phyloP scores from a whole-genome alignment of 805 yeast genomes.

The Tetrapisispora arboricola region DNA sequence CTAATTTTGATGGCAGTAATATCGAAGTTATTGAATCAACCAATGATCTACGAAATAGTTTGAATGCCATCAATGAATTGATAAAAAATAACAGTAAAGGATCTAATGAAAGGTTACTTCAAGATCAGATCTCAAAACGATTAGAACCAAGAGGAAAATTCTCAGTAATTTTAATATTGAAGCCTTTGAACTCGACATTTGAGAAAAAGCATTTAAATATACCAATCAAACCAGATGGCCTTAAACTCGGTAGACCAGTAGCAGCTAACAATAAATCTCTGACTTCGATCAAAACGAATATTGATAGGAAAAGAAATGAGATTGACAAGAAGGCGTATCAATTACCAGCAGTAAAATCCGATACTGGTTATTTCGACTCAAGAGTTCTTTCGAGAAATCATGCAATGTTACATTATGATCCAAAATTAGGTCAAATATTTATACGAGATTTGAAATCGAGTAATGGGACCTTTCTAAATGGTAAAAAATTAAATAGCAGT shows the following conservation, averaged over 20 bases:
- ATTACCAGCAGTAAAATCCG: constrained; percentile 38
- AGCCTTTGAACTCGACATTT: constrained; percentile 74
- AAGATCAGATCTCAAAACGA: constrained; percentile 1
- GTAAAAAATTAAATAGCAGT: constrained; percentile 44
- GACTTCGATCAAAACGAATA: constrained; percentile 30
- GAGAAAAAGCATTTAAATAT: constrained; percentile 67
- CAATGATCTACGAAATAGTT: no score
- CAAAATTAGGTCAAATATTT: constrained; percentile 51
- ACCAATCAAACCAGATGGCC: constrained; percentile 71
- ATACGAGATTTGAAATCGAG: constrained; percentile 82
- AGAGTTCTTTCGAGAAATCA: constrained; percentile 88
- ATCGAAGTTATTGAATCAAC: no score
- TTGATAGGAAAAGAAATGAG: constrained; percentile 19
- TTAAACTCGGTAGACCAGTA: constrained; percentile 85
- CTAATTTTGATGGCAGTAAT: no score
- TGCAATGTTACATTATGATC: constrained; percentile 77
- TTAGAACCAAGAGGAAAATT: background rate
- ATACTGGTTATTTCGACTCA: constrained; percentile 91
- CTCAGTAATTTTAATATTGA: constrained; percentile 30
- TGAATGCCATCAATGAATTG: no score
- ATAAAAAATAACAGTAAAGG: no score
- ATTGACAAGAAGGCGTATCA: background rate
- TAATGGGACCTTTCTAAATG: constrained; percentile 90
- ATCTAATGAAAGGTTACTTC: background rate
- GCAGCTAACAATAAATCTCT: constrained; percentile 16